Percentiles rank a stretch among this genome's conserved stretches.
These are phyloP conservation scores for Kazachstania bromeliacearum DNA, from an alignment of 805 yeast species.

Conservation along the genomic window DNA sequence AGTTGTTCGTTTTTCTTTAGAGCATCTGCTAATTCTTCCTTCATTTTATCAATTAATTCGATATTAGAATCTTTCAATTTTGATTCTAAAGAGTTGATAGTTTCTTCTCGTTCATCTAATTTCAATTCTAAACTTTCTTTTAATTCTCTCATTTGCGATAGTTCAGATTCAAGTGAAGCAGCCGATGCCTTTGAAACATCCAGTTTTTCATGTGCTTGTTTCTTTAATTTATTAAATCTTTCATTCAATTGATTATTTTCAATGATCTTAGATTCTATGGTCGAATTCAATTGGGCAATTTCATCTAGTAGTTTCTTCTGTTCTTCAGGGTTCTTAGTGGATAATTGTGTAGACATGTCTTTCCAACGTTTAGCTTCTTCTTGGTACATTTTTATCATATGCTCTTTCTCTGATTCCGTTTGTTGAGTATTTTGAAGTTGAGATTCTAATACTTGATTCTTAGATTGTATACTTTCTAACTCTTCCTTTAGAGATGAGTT, in stretches of 20 bases:
- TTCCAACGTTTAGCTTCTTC: constrained; percentile 16
- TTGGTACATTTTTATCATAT: constrained; percentile 6
- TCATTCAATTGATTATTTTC: constrained; percentile 29
- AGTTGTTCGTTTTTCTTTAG: constrained; percentile 9
- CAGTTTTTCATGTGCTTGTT: constrained; percentile 30
- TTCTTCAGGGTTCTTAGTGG: constrained; percentile 10
- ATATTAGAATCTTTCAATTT: constrained; percentile 1
- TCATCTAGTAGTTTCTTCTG: constrained; percentile 17
- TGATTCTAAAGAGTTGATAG: neutral
- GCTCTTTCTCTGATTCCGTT: too few relatives aligned
- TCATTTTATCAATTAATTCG: constrained; percentile 8
- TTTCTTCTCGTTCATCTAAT: constrained; percentile 4
- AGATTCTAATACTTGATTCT: neutral
- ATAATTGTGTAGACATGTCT: constrained; percentile 8
- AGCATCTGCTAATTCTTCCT: constrained; percentile 3
- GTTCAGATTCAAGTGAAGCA: constrained; percentile 32
- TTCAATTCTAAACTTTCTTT: constrained; percentile 30
- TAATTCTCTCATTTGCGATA: constrained; percentile 25
- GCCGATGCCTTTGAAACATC: constrained; percentile 27
- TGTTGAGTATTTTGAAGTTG: constrained; percentile 5
- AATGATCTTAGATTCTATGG: constrained; percentile 14
- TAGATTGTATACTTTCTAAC: neutral
- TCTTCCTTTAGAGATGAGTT: neutral
- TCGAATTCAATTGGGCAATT: constrained; percentile 14
- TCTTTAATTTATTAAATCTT: constrained; percentile 25